These are phyloP conservation scores for Cucumis melo DNA, from an alignment of 306 rosid species.

Conservation along the genomic window DNA sequence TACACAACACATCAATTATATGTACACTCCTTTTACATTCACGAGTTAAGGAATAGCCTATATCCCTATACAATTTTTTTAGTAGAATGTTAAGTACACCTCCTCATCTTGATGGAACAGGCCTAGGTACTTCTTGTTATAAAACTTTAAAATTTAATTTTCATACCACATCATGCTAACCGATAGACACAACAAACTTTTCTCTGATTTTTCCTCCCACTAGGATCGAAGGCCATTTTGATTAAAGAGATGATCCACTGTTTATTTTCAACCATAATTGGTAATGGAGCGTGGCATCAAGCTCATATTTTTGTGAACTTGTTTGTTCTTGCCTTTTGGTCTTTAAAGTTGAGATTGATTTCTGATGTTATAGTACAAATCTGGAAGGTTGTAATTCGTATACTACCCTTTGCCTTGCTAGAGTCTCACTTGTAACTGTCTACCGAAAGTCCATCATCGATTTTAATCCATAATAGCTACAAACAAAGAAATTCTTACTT, in stretches of 20 bases:
- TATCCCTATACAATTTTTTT: background rate
- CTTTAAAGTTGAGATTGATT: background rate
- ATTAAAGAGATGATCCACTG: background rate
- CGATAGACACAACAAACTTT: background rate
- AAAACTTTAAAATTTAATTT: background rate
- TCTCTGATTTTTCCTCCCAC: background rate
- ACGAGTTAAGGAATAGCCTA: background rate
- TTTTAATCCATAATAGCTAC: background rate
- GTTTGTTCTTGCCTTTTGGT: background rate
- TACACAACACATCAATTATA: background rate
- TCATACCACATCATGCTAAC: background rate
- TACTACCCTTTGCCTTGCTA: background rate
- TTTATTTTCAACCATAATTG: background rate
- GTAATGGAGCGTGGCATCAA: background rate
- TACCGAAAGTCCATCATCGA: background rate
- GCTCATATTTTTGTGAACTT: background rate
- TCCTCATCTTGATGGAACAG: background rate
- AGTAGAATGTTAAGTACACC: background rate
- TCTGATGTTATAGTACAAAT: background rate
- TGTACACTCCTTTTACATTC: background rate
- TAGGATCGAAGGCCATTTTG: background rate
- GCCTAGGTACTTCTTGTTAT: background rate
- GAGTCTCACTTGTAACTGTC: background rate
- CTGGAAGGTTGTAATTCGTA: background rate
- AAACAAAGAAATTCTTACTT: background rate